Percentiles rank a stretch among this genome's conserved stretches.
These are phyloP conservation scores for Hygrophila difformis DNA, from an alignment of 257 asterid genomes.

Conservation along the genomic window DNA sequence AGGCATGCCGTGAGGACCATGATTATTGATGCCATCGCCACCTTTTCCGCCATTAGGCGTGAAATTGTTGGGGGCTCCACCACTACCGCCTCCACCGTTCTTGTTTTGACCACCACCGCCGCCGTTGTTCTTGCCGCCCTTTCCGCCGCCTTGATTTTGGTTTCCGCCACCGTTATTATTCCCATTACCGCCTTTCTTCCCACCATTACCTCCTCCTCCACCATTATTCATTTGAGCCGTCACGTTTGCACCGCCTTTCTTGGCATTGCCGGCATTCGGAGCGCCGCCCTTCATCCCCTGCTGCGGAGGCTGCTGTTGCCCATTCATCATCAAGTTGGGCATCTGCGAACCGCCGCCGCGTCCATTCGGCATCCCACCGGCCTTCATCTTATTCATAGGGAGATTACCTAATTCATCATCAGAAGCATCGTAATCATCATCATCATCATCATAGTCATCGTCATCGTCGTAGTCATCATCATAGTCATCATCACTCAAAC, in stretches of 20 bases:
- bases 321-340: conserved; percentile 29
- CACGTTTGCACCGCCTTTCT: conserved; percentile 24
- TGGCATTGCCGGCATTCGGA: neutral
- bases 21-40: conserved; percentile 26
- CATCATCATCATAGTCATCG: conserved; percentile 3
- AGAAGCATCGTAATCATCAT: conserved; percentile 28
- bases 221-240: too few relatives aligned
- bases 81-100: neutral
- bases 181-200: conserved; percentile 20
- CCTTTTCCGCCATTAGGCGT: too few relatives aligned
- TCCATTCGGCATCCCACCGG: conserved; percentile 28
- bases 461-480: conserved; percentile 39
- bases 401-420: conserved; percentile 44
- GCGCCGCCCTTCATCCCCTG: neutral
- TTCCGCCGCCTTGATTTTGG: conserved; percentile 56
- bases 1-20: too few relatives aligned
- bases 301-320: conserved; percentile 29
- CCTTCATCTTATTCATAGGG: conserved; percentile 15
- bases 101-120: conserved; percentile 15
- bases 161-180: conserved; percentile 26
- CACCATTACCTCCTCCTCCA: neutral
- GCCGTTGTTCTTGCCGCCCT: conserved; percentile 23
- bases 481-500: conserved; percentile 19
- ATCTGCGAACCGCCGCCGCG: conserved; percentile 12
- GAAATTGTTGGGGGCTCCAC: too few relatives aligned